Evolutionary conservation across 805 yeast species (phyloP).

Genomic region (Nakazawaea ambrosiae): DNA sequence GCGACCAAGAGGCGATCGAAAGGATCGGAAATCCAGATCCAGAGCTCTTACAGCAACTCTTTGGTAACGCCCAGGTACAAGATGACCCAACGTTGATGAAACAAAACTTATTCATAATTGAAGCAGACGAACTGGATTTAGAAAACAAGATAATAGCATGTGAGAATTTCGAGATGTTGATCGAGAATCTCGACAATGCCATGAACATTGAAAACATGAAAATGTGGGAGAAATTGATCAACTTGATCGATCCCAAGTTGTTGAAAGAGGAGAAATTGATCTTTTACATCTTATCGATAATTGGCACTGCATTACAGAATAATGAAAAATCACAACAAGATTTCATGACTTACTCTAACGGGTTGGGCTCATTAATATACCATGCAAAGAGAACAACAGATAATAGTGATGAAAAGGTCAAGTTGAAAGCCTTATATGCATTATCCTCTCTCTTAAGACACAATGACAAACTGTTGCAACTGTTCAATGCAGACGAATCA

Average conservation of each 20-base stretch:
- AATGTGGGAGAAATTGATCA: conserved; percentile 71
- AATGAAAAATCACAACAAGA: conserved; percentile 70
- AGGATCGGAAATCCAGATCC: conserved; percentile 72
- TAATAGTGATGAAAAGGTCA: conserved; percentile 24
- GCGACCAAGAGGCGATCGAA: conserved; percentile 60
- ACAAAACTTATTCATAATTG: conserved; percentile 58
- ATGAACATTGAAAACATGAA: conserved; percentile 80
- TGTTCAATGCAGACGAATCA: conserved; percentile 47
- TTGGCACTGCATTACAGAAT: conserved; percentile 92
- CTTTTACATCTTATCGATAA: conserved; percentile 58
- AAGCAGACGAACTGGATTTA: conserved; percentile 47
- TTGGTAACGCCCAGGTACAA: conserved; percentile 47
- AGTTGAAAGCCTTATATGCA: conserved; percentile 70
- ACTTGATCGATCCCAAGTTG: conserved; percentile 37
- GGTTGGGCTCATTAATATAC: conserved; percentile 21
- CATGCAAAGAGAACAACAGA: conserved; percentile 29
- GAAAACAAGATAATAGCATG: conserved; percentile 70
- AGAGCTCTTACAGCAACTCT: conserved; percentile 68
- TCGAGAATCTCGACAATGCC: conserved; percentile 92
- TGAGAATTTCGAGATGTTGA: conserved; percentile 88
- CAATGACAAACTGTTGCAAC: conserved; percentile 43
- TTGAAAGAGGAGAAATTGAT: conserved; percentile 35
- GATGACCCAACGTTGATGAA: conserved; percentile 90
- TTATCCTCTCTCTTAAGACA: conserved; percentile 69
- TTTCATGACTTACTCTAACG: conserved; percentile 44